Base-by-base conservation (phyloP, 2,329 filamentous ascomycete genomes). In the Macrophomina phaseolina region DNA sequence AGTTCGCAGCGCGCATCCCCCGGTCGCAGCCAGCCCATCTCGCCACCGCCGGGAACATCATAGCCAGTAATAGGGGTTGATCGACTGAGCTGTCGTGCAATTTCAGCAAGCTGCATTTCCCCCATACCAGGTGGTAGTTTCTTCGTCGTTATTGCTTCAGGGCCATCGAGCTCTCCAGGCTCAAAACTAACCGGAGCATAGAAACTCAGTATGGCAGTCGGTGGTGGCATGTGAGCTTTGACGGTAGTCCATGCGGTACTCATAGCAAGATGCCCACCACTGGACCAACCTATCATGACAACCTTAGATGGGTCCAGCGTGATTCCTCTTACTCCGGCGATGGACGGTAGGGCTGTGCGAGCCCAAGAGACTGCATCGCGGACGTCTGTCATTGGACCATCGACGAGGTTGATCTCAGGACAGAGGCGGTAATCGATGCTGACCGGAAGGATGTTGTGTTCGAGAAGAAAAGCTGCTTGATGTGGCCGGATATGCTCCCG, bases 361-460 rank as follows among this genome's bases (percentile, higher is more conserved):
- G 76, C 75, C 82, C 83, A 85, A 0, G 63, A 8, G 1, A 82
- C 72, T 0, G 83, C 81, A 68, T 84, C 81, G 14, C 76, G 71
- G 0, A 79, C 75, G 68, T 86, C 85, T 2, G 69, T 68, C 71
- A 86, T 80, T 0, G 84, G 78, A 0, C 84, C 85, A 1, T 83
- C 78, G 3, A 76, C 56, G 3, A 86, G 69, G 23, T 73, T 80
- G 2, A 80, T 75, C 51, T 85, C 82, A 0, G 84, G 84, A 66
- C 83, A 86, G 1, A 86, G 77, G 0, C 83, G 74, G 68, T 86
- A 84, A 69, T 86, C 84, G 0, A 85, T 63, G 67, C 80, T 83
- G 11, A 86, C 71, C 0, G 84, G 82, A 2, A 85, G 70, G 48
- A 85, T 76, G 0, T 81, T 80, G 5, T 71, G 60, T 0, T 73